phyloP scores from a whole-genome alignment of 169 alveolate genomes.

The Besnoitia besnoiti region DNA sequence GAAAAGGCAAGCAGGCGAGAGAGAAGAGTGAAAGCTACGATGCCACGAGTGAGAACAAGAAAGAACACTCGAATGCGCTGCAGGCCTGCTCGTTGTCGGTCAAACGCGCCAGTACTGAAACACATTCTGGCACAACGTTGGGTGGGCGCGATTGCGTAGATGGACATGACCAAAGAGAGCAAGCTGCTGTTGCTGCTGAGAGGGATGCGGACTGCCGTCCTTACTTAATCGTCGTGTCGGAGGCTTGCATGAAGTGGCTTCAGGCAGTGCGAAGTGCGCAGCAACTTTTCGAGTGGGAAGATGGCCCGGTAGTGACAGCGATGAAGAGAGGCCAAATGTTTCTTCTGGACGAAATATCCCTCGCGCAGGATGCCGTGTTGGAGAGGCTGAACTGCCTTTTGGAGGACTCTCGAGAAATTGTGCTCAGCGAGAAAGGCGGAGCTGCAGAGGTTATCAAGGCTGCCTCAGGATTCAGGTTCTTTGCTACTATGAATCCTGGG shows the following conservation, averaged over 20 bases:
- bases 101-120: no score
- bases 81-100: no score
- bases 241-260: constrained; percentile 29
- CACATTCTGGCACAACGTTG: no score
- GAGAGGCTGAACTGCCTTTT: constrained; percentile 98
- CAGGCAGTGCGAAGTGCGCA: constrained; percentile 56
- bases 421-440: constrained; percentile 79
- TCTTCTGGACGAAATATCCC: constrained; percentile 97
- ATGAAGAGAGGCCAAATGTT: constrained; percentile 95
- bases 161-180: not conserved
- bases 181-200: constrained; percentile 85
- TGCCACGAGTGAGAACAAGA: no score
- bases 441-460: constrained; percentile 69
- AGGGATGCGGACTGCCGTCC: constrained; percentile 95
- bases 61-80: no score
- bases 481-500: constrained; percentile 99
- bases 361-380: constrained; percentile 98
- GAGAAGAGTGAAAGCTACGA: no score
- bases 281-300: constrained; percentile 97
- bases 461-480: constrained; percentile 91
- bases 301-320: constrained; percentile 98
- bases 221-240: constrained; percentile 33
- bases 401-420: constrained; percentile 86
- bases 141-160: no score
- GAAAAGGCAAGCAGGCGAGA: no score